phyloP scores from a whole-genome alignment of 352 stramenopile species.

The Phytophthora ohioensis region DNA sequence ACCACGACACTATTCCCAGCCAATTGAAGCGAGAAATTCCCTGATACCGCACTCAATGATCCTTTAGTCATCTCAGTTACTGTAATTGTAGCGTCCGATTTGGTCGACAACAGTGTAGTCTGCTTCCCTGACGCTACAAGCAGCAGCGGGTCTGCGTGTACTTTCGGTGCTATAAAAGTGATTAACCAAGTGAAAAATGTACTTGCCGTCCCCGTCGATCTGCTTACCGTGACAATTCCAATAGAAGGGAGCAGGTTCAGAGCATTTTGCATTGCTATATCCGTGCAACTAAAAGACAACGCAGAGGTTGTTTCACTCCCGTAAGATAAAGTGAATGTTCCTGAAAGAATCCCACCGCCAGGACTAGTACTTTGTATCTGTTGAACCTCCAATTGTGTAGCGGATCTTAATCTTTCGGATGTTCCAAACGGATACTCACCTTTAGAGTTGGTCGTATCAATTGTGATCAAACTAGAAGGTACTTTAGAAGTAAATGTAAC shows the following conservation, averaged over 20 bases:
- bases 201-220: slow-evolving; percentile 13
- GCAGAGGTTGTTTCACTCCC: slow-evolving; percentile 5
- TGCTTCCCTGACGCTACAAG: slow-evolving; percentile 32
- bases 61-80: not conserved
- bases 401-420: not conserved
- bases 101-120: slow-evolving; percentile 13
- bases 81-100: not conserved
- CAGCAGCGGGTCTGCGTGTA: slow-evolving; percentile 24
- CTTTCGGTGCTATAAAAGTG: slow-evolving; percentile 33
- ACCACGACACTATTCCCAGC: not conserved
- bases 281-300: slow-evolving; percentile 13
- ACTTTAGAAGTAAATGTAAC: not conserved
- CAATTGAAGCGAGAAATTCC: not conserved
- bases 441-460: not conserved
- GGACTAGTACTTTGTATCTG: slow-evolving; percentile 13
- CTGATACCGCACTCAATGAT: slow-evolving; percentile 4
- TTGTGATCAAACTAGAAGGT: not conserved
- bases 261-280: slow-evolving; percentile 6
- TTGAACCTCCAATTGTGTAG: not conserved
- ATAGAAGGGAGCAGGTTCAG: slow-evolving; percentile 18
- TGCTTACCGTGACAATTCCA: slow-evolving; percentile 16
- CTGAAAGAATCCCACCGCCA: slow-evolving; percentile 18
- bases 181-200: slow-evolving; percentile 36
- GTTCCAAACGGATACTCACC: not conserved
- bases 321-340: slow-evolving; percentile 14